Percentiles rank a stretch among this genome's conserved stretches.
These are phyloP conservation scores for Nitzschia sp. DNA, from an alignment of 108 stramenopile species.

Conservation along the genomic window DNA sequence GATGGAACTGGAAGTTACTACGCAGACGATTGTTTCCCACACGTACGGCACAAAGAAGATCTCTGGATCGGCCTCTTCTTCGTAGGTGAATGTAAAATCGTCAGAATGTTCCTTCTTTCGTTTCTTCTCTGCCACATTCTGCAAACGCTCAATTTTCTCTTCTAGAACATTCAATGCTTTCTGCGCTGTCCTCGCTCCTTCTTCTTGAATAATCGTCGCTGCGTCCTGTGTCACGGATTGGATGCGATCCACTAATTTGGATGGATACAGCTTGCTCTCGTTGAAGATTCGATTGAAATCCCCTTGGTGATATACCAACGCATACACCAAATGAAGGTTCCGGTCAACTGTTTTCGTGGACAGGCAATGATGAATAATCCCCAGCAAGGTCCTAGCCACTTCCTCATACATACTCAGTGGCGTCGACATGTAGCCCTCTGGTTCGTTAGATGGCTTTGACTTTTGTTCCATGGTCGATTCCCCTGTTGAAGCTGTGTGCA, in stretches of 20 bases:
- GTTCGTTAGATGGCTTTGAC: conserved; percentile 30
- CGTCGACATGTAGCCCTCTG: conserved; percentile 56
- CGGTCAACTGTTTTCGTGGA: conserved; percentile 56
- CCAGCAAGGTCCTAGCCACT: conserved; percentile 63
- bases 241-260: conserved; percentile 41
- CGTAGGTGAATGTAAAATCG: conserved; percentile 76
- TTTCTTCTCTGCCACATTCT: conserved; percentile 14
- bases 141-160: conserved; percentile 35
- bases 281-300: conserved; percentile 51
- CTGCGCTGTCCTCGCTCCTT: conserved; percentile 52
- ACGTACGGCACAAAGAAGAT: conserved; percentile 80
- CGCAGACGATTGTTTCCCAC: conserved; percentile 71
- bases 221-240: conserved; percentile 41
- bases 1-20: conserved; percentile 53
- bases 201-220: conserved; percentile 44
- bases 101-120: conserved; percentile 28
- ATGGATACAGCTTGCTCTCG: conserved; percentile 28
- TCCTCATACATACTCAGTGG: conserved; percentile 71
- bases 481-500: conserved; percentile 1
- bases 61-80: conserved; percentile 84
- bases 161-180: conserved; percentile 55
- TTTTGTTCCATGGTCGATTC: conserved; percentile 29
- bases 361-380: conserved; percentile 60
- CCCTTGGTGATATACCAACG: conserved; percentile 68
- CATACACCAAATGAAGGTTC: conserved; percentile 77